A percentile compares a stretch with the other conserved stretches of the same genome.
These are phyloP conservation scores for Porcisia hertigi DNA, from an alignment of 208 protist genomes.

Conservation along the genomic window DNA sequence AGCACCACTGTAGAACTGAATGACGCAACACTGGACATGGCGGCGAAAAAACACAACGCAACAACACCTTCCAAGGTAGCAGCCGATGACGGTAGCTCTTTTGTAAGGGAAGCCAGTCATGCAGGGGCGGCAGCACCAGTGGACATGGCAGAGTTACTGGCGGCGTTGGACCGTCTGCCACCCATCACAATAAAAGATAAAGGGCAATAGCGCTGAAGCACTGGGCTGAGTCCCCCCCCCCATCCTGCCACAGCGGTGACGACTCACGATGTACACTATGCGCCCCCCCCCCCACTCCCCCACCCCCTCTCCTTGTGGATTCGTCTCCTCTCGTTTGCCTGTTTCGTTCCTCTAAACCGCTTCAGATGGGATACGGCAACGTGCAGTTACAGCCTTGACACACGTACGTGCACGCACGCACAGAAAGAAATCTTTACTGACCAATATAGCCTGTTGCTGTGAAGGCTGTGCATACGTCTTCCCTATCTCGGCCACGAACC, in stretches of 20 bases:
- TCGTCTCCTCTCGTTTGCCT: too few species aligned
- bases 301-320: not conserved
- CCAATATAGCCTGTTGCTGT: too few species aligned
- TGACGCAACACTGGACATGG: not conserved
- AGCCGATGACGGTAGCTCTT: not conserved
- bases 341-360: too few species aligned
- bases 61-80: not conserved
- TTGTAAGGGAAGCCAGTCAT: not conserved
- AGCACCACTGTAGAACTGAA: not conserved
- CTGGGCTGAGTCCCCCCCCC: not conserved
- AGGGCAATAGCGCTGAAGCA: not conserved
- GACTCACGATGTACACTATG: not conserved
- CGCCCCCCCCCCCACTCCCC: not conserved
- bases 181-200: constrained; percentile 2
- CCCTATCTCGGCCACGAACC: too few species aligned
- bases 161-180: constrained; percentile 24
- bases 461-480: too few species aligned
- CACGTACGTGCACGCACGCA: too few species aligned
- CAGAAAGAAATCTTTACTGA: too few species aligned
- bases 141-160: constrained; percentile 18
- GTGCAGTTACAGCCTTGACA: too few species aligned
- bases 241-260: not conserved
- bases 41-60: not conserved
- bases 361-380: too few species aligned
- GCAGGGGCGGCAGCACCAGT: not conserved